Base-by-base conservation (phyloP, 1,139 yeast species). In the Yamadazyma pseudoaaseri region DNA sequence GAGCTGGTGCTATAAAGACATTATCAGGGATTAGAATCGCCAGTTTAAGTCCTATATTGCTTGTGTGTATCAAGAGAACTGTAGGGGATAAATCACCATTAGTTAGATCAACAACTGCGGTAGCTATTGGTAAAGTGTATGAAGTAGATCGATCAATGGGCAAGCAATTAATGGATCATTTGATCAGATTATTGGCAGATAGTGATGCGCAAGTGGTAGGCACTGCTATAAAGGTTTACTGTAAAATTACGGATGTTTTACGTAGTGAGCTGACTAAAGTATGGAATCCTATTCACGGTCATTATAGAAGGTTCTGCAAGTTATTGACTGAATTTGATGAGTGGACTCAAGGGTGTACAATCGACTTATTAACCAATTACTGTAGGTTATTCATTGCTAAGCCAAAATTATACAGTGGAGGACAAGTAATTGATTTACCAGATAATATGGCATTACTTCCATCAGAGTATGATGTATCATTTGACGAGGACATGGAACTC, bases 31-130 rank as follows among this genome's bases (percentile, higher is more conserved):
- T 94, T 35, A 71, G 79, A 28, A 86, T 92, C 17, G 74, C 85
- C 1, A 84, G 92, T 3, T 81, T 94, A 33, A 73, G 82, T 15
- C 95, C 96, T 0, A 86, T 94, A 33, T 71, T 90, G 12, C 54
- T 82, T 6, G 68, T 89, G 31, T 84, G 94, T 27, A 70, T 92
- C 44, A 81, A 81, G 45, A 76, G 86, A 49, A 71, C 86, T 4
- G 60, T 76, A 3, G 60, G 73, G 6, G 99, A 94, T 52, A 73
- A 82, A 3, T 79, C 95, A 3, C 80, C 95, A 0, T 54, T 73
- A 17, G 98, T 92, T 3, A 72, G 98, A 45, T 66, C 81, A 28
- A 82, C 95, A 1, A 78, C 95, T 1, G 92, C 94, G 1, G 70
- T 81, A 33, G 86, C 96, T 0, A 71, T 90, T 21, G 73, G 79